Evolutionary conservation across 257 asterid genomes (phyloP), one percentile per base, ranked within the genome.

Genomic region (Solanum chiquidenum): DNA sequence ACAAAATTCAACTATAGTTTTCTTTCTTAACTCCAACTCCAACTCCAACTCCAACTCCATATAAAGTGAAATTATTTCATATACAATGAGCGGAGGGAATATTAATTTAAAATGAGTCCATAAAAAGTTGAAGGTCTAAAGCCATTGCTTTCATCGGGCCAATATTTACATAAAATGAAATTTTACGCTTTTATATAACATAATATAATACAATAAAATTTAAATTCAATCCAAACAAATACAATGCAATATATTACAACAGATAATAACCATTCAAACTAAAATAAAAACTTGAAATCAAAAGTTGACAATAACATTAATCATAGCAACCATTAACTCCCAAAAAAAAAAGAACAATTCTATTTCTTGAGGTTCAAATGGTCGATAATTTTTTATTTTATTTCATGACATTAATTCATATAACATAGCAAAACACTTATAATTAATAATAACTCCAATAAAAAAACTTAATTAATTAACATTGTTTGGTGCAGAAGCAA

Each of bases 401-500:
- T 62, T 62, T 62, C 16, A 62, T 4, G 71, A 25, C 5, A 16
- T 16, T 16, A 52, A 52, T 52, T 18, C 62, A 52, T 52, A 52
- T 52, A 52, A 16, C 62, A 52, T 52, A 52, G n/a, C 62, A 52
- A 52, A 52, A 52, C 10, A 16, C 25, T 20, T 58, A 7, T 71
- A 71, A 71, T 71, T 31, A 33, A 71, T 34, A 31, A 6, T 9
- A 25, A 71, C 34, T 66, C 35, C 27, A 4, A 62, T 4, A 62
- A 11, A 5, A 25, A 29, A 69, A 21, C 72, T 68, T 68, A 66
- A 27, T 71, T 60, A 37, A 29, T 71, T 66, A 93, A 88, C 95
- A 93, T 21, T 62, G 90, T 16, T n/a, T 88, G 77, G 86, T 88
- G 89, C 92, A 92, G 88, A 92, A 92, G 87, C 95, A 92, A 40